A percentile compares a stretch with the other conserved stretches of the same genome.
Conservation (phyloP, 2,329 filamentous ascomycete genomes). For the Monosporascus sp. region DNA sequence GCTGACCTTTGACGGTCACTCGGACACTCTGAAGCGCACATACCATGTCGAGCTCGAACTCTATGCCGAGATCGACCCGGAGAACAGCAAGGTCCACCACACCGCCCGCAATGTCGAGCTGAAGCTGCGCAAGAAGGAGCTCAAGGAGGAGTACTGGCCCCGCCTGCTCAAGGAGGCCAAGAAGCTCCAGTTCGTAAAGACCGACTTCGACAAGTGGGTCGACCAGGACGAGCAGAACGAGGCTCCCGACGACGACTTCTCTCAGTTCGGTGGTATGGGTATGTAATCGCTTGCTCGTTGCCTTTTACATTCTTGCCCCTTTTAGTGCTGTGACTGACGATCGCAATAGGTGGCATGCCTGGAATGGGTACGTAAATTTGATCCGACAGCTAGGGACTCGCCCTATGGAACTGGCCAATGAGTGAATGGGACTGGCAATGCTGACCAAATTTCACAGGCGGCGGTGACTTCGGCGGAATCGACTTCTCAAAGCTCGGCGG, state of each 20-base stretch:
- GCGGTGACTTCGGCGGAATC: constrained; percentile 74
- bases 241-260: constrained; percentile 73
- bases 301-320: not conserved
- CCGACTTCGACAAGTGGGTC: constrained; percentile 99
- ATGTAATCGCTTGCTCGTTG: constrained; percentile 26
- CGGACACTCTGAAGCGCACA: constrained; percentile 75
- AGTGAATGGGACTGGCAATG: not conserved
- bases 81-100: constrained; percentile 81
- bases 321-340: constrained; percentile 1
- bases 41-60: constrained; percentile 86
- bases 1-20: constrained; percentile 78
- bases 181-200: constrained; percentile 95
- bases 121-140: constrained; percentile 94
- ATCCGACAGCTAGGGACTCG: not conserved
- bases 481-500: constrained; percentile 89
- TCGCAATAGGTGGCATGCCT: constrained; percentile 36
- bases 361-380: constrained; percentile 31
- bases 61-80: constrained; percentile 83
- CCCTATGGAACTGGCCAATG: not conserved
- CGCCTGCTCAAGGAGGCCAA: constrained; percentile 83
- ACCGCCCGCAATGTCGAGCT: constrained; percentile 83
- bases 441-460: constrained; percentile 16
- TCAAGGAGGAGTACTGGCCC: constrained; percentile 93
- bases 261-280: constrained; percentile 62
- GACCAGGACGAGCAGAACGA: constrained; percentile 98